A percentile compares a stretch with the other conserved stretches of the same genome.
These are phyloP conservation scores for Cubamyces sp. DNA, from an alignment of 768 basidiomycete genomes.

Conservation along the genomic window DNA sequence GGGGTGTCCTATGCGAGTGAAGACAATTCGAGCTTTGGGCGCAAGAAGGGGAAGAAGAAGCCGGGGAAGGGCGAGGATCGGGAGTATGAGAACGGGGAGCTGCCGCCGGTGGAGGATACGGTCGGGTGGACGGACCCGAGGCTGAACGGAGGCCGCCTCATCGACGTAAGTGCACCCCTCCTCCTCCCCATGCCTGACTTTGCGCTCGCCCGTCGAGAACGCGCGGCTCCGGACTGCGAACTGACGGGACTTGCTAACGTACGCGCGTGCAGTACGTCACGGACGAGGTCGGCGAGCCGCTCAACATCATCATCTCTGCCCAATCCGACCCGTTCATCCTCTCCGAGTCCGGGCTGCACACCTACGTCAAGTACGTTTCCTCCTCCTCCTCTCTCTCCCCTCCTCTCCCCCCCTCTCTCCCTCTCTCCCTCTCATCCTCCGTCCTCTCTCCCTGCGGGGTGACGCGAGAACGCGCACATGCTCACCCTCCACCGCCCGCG, in stretches of 20 bases:
- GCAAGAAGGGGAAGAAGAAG: constrained; percentile 3
- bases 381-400: not conserved
- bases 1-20: too few species aligned
- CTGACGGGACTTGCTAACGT: not conserved
- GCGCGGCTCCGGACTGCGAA: not conserved
- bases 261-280: constrained; percentile 59
- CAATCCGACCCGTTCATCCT: constrained; percentile 80
- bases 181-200: not conserved
- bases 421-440: not conserved
- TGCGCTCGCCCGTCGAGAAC: too few species aligned
- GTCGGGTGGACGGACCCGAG: constrained; percentile 70
- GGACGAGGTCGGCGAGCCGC: constrained; percentile 70
- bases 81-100: constrained; percentile 34
- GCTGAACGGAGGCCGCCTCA: constrained; percentile 67
- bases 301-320: constrained; percentile 83
- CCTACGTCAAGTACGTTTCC: constrained; percentile 63
- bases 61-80: constrained; percentile 13
- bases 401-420: not conserved
- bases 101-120: constrained; percentile 33
- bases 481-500: not conserved
- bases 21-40: not conserved
- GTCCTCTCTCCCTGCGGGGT: not conserved
- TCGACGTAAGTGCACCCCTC: constrained; percentile 63
- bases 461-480: too few species aligned
- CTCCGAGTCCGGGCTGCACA: constrained; percentile 69